These are phyloP conservation scores for Cnidoscolus chayamansa DNA, from an alignment of 441 rosid genomes.

Conservation along the genomic window DNA sequence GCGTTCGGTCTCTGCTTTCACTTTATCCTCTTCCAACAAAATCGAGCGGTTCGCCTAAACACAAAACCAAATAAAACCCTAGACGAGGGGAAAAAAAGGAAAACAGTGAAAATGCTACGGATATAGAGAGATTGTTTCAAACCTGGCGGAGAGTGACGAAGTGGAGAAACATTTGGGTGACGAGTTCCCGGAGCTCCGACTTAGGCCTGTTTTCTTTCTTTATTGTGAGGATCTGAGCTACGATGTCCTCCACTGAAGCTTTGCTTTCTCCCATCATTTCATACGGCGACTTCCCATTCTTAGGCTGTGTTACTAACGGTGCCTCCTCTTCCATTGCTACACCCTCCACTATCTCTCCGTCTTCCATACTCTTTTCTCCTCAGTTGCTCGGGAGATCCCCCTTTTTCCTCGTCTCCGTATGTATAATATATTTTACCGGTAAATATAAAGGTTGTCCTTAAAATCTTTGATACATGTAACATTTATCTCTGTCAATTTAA, in stretches of 20 bases:
- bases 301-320: constrained; percentile 25
- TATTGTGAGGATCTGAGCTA: constrained; percentile 51
- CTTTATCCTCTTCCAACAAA: constrained; percentile 68
- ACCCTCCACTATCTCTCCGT: constrained; percentile 76
- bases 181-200: constrained; percentile 61
- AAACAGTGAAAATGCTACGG: background rate
- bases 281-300: constrained; percentile 43
- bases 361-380: constrained; percentile 34
- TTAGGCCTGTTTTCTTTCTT: constrained; percentile 52
- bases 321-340: constrained; percentile 46
- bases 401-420: background rate
- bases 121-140: background rate
- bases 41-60: constrained; percentile 69
- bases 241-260: constrained; percentile 61
- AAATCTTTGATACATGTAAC: too few relatives aligned
- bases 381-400: background rate
- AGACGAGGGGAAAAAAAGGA: background rate
- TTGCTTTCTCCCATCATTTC: constrained; percentile 64
- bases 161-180: constrained; percentile 75
- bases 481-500: too few relatives aligned
- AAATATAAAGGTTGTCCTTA: too few relatives aligned
- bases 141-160: constrained; percentile 91
- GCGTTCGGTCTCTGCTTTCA: constrained; percentile 66
- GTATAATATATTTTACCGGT: too few relatives aligned
- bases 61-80: constrained; percentile 5